Conservation (phyloP, 176 grass and related monocot genomes). For the Rhynchospora pubera region DNA sequence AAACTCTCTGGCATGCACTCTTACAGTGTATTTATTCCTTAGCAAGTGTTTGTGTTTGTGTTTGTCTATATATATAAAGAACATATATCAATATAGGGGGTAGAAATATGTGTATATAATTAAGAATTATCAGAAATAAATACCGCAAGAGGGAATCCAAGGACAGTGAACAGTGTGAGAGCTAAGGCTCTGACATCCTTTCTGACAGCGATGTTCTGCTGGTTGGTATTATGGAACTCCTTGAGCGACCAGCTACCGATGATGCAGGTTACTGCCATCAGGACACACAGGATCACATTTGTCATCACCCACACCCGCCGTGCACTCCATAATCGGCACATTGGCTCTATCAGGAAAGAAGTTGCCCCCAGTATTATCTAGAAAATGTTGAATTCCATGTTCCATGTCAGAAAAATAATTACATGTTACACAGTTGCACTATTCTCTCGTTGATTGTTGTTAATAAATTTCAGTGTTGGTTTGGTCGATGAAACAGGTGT, state of each 20-base stretch:
- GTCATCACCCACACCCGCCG: conserved; percentile 63
- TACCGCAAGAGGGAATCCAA: conserved; percentile 76
- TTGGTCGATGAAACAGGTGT: background rate
- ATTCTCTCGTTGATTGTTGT: background rate
- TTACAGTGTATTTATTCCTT: background rate
- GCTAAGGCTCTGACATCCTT: conserved; percentile 37
- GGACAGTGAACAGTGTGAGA: conserved; percentile 54
- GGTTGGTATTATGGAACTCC: conserved; percentile 35
- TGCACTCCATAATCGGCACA: conserved; percentile 54
- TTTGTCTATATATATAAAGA: background rate
- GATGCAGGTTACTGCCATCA: conserved; percentile 54
- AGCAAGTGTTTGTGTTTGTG: background rate
- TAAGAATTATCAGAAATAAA: conserved; percentile 7
- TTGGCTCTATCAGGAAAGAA: conserved; percentile 69
- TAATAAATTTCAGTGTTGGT: background rate
- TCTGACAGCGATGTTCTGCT: conserved; percentile 42
- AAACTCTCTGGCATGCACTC: background rate
- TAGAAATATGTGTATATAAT: background rate
- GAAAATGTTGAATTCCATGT: background rate
- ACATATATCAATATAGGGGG: background rate
- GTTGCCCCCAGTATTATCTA: conserved; percentile 60
- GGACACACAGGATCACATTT: conserved; percentile 44
- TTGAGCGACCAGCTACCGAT: conserved; percentile 74
- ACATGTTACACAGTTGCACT: background rate
- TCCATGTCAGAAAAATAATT: background rate